These are phyloP conservation scores for Saccharomyces hybrid DNA, from an alignment of 1,139 yeast species.

Conservation along the genomic window DNA sequence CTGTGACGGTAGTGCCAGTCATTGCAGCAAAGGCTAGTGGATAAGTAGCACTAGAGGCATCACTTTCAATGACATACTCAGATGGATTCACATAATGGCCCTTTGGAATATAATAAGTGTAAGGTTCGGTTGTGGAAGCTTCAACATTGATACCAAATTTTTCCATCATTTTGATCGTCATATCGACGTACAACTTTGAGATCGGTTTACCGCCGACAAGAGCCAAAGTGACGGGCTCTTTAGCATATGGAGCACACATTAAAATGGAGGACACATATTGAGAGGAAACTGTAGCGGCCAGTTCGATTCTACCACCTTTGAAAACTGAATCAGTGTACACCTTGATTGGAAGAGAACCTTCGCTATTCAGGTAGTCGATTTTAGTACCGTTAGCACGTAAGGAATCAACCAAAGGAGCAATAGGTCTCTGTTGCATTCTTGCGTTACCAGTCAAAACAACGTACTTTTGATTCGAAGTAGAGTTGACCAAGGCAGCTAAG, in stretches of 20 bases:
- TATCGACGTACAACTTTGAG: constrained; percentile 89
- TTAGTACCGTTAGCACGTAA: constrained; percentile 69
- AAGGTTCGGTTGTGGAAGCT: constrained; percentile 58
- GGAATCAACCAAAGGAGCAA: constrained; percentile 93
- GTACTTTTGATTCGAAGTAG: constrained; percentile 37
- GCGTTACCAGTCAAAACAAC: constrained; percentile 85
- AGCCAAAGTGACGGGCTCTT: constrained; percentile 75
- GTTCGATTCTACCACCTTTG: constrained; percentile 84
- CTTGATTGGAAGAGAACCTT: constrained; percentile 81
- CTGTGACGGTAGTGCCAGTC: constrained; percentile 85
- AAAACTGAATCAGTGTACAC: constrained; percentile 65
- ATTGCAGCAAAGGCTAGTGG: constrained; percentile 98
- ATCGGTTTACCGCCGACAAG: constrained; percentile 95
- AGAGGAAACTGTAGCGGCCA: constrained; percentile 93
- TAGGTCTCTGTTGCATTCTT: constrained; percentile 96
- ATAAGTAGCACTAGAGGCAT: constrained; percentile 97
- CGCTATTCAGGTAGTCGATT: constrained; percentile 60
- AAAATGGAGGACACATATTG: constrained; percentile 93
- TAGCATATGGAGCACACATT: constrained; percentile 97
- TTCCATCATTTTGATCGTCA: constrained; percentile 95
- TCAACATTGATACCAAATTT: constrained; percentile 78
- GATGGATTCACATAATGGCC: constrained; percentile 73
- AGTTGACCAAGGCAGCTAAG: constrained; percentile 71
- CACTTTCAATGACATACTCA: constrained; percentile 87
- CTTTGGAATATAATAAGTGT: constrained; percentile 85